Evolutionary conservation across 805 yeast genomes (phyloP).

Genomic region (Nakazawaea anatomiae): DNA sequence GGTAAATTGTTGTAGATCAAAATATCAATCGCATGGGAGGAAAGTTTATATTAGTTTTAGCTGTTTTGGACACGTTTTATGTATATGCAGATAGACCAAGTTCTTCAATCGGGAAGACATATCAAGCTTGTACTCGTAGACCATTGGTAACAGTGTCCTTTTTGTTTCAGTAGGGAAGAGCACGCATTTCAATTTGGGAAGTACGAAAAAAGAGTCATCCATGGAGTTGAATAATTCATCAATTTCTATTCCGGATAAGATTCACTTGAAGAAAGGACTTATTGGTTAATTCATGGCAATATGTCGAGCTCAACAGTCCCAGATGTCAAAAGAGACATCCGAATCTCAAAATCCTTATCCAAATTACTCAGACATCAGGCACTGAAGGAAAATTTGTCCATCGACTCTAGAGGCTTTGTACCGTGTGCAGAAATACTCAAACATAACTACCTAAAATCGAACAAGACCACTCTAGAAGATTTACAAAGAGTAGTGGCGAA

Average conservation of each 20-base stretch:
- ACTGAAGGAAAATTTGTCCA: conserved; percentile 51
- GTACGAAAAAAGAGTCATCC: too few species aligned
- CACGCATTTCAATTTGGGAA: too few species aligned
- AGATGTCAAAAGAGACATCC: conserved; percentile 34
- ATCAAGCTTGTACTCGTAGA: too few species aligned
- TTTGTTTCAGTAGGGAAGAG: too few species aligned
- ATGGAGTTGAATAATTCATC: too few species aligned
- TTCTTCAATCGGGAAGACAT: too few species aligned
- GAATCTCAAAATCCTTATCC: conserved; percentile 69
- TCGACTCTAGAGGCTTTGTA: conserved; percentile 67
- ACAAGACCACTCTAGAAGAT: conserved; percentile 50
- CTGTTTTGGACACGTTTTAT: not conserved
- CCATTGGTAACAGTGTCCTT: too few species aligned
- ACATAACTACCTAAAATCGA: conserved; percentile 53
- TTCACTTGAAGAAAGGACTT: not conserved
- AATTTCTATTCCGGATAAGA: too few species aligned
- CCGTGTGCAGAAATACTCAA: conserved; percentile 43
- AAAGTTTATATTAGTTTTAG: not conserved
- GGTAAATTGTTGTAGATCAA: not conserved
- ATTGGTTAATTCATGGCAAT: not conserved
- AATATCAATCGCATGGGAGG: not conserved
- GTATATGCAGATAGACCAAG: too few species aligned
- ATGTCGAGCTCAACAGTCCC: not conserved
- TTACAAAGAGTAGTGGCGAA: conserved; percentile 51
- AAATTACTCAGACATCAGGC: conserved; percentile 88